These are phyloP conservation scores for Amphirosellinia nigrospora DNA, from an alignment of 495 filamentous ascomycete species.

Conservation along the genomic window DNA sequence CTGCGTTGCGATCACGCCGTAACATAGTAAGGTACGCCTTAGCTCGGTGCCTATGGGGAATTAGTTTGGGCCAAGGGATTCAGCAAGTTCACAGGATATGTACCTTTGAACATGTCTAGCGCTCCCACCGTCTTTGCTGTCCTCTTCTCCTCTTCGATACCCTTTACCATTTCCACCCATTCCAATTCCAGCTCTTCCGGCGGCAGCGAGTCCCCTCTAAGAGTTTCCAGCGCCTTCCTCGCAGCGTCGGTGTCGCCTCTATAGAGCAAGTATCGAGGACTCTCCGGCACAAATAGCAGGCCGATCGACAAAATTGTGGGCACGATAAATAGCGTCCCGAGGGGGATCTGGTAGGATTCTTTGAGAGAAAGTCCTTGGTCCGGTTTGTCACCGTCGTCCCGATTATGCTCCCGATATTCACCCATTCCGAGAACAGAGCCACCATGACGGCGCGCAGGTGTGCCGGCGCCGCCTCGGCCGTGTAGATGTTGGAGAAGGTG, in stretches of 20 bases:
- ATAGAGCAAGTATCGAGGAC: conserved; percentile 55
- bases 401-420: conserved; percentile 58
- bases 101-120: conserved; percentile 46
- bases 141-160: conserved; percentile 47
- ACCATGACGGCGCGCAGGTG: conserved; percentile 51
- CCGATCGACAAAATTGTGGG: conserved; percentile 52
- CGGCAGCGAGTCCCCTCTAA: conserved; percentile 39
- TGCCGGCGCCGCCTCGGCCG: conserved; percentile 43
- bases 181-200: conserved; percentile 40
- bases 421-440: conserved; percentile 53
- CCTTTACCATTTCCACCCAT: conserved; percentile 47
- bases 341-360: conserved; percentile 58
- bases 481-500: conserved; percentile 62
- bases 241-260: conserved; percentile 43
- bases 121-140: conserved; percentile 38
- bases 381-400: conserved; percentile 53
- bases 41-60: conserved; percentile 39
- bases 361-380: conserved; percentile 38
- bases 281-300: conserved; percentile 61
- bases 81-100: background rate
- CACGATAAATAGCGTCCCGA: conserved; percentile 60
- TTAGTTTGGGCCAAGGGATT: background rate
- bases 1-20: conserved; percentile 44
- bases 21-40: conserved; percentile 47
- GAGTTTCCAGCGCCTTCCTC: conserved; percentile 35